Evolutionary conservation across 1,139 yeast genomes (phyloP), one percentile per base, ranked within the genome.

Genomic region (Tardiomyces blankii): DNA sequence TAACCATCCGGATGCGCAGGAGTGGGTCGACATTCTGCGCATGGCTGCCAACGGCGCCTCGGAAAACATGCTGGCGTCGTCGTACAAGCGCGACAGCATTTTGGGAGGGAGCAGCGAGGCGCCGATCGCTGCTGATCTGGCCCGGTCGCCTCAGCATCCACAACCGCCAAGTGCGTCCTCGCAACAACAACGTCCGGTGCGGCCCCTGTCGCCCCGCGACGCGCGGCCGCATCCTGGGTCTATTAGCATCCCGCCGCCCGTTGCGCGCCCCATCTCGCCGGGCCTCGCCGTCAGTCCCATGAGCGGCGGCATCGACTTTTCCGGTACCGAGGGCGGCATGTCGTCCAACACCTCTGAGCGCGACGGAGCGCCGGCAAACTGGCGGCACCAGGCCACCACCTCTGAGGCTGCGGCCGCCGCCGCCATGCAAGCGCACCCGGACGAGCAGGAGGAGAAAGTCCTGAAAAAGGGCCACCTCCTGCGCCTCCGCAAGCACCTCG

Each of bases 381-480:
- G 2, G 44, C 39, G 16, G 39, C 40, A 18, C 32, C 44, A n/a
- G 51, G 18, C 43, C 42, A 28, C 39, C 13, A 8, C 30, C 11
- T n/a, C 40, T 2, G 41, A 19, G 18, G 41, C 30, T 32, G 23
- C 21, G 4, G 38, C 16, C 2, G 44, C 38, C 9, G 14, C 25
- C 27, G 41, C 19, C 4, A 21, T n/a, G 30, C 19, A 12, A 12
- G 18, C 21, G n/a, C 33, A 18, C n/a, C 33, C 35, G 21, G 25
- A 30, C 35, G 35, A 39, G 32, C 32, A 46, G 11, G 52, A 51
- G 18, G 77, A 73, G 49, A 68, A 66, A 43, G 58, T 67, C 6
- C 61, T 75, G 16, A 69, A 69, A 43, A 60, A 64, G 46, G 80
- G 81, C 0, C 61, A 64, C 42, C 52, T 75, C 18, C 54, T 66